Percentiles rank a stretch among this genome's conserved stretches.
Conservation (phyloP, 257 asterid species). For the Gardenia jasminoides region DNA sequence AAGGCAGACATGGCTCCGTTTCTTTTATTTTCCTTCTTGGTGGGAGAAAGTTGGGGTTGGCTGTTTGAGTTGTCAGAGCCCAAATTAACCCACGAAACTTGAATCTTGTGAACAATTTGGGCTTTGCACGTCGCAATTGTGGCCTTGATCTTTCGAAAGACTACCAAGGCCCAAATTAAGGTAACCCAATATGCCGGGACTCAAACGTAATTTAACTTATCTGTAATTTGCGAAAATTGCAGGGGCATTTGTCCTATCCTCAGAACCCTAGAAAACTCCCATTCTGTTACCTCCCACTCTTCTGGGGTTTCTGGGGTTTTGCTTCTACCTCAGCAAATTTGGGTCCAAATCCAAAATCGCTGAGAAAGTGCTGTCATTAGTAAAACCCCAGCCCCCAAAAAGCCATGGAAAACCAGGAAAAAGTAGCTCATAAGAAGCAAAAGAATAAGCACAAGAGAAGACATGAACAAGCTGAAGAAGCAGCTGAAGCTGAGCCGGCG, state of each 20-base stretch:
- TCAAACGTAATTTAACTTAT: no score
- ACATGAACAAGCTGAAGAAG: constrained; percentile 46
- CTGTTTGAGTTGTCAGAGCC: no score
- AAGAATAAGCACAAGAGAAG: constrained; percentile 65
- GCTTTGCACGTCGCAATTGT: no score
- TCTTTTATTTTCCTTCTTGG: no score
- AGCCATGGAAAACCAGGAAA: constrained; percentile 33
- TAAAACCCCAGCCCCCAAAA: constrained; percentile 23
- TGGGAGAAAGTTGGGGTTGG: no score
- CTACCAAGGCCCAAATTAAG: no score
- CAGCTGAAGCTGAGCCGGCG: constrained; percentile 21
- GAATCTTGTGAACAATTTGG: no score
- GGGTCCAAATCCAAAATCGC: constrained; percentile 33
- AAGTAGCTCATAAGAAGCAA: constrained; percentile 49
- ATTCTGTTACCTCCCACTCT: background rate
- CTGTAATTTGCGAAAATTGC: background rate
- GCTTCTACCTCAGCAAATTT: constrained; percentile 8
- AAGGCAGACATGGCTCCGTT: no score
- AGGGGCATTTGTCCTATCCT: constrained; percentile 22
- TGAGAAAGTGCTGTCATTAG: background rate
- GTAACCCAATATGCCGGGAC: no score
- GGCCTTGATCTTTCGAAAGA: no score
- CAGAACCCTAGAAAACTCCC: constrained; percentile 20
- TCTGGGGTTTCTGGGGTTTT: constrained; percentile 37
- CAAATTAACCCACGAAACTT: no score